These are phyloP conservation scores for Schizonepeta tenuifolia DNA, from an alignment of 257 asterid species.

Conservation along the genomic window DNA sequence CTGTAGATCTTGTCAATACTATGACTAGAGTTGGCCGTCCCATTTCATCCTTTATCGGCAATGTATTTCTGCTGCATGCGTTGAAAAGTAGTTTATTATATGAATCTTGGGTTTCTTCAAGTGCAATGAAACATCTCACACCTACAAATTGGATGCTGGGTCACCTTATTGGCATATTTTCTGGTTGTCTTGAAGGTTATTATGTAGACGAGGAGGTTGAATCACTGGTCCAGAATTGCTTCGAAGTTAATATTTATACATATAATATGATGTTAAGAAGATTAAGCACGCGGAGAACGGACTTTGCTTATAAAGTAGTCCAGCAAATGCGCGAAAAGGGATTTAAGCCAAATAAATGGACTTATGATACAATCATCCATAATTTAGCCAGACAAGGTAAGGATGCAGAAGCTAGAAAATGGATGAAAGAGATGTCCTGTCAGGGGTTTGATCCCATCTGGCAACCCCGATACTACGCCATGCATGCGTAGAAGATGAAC, in stretches of 20 bases:
- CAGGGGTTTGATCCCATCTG: constrained; percentile 56
- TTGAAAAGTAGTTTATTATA: constrained; percentile 44
- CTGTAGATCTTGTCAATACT: constrained; percentile 61
- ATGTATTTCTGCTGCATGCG: constrained; percentile 69
- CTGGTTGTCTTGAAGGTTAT: constrained; percentile 48
- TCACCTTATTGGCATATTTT: constrained; percentile 62
- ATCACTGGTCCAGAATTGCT: constrained; percentile 57
- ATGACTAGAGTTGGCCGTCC: constrained; percentile 63
- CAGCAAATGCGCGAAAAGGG: constrained; percentile 51
- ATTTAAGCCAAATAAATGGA: constrained; percentile 75
- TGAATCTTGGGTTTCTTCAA: constrained; percentile 51
- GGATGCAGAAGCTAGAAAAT: constrained; percentile 59
- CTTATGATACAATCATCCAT: constrained; percentile 57
- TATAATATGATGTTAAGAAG: constrained; percentile 74
- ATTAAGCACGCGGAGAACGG: constrained; percentile 44
- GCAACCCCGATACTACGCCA: constrained; percentile 32
- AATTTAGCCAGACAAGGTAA: constrained; percentile 61
- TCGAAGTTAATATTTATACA: constrained; percentile 60
- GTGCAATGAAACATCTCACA: constrained; percentile 39
- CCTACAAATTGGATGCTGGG: constrained; percentile 60
- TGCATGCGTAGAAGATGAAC: constrained; percentile 19
- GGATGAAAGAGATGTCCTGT: constrained; percentile 57
- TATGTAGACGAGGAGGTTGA: constrained; percentile 50
- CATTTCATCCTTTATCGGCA: constrained; percentile 77
- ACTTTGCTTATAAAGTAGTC: constrained; percentile 52